Evolutionary conservation across 306 rosid species (phyloP).

Genomic region (Quercus wislizeni): DNA sequence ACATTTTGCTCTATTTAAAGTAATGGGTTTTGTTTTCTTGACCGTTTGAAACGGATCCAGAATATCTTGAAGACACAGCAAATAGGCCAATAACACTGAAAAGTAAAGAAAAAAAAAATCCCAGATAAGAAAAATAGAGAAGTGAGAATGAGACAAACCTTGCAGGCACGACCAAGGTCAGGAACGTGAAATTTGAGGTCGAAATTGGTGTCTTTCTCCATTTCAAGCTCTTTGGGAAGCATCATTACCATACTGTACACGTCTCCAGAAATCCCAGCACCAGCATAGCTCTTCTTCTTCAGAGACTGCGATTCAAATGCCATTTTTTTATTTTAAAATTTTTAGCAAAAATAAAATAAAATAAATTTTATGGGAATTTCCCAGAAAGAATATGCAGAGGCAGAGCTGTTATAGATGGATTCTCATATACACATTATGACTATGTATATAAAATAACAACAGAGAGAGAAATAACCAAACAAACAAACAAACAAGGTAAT

Average conservation of each 20-base stretch:
- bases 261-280: conserved; percentile 51
- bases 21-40: background rate
- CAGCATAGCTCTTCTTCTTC: conserved; percentile 32
- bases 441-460: background rate
- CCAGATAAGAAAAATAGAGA: background rate
- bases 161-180: conserved; percentile 37
- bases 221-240: conserved; percentile 44
- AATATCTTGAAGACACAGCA: background rate
- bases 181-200: conserved; percentile 54
- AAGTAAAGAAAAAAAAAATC: background rate
- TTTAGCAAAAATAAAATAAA: background rate
- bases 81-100: background rate
- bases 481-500: background rate
- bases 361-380: too few species aligned
- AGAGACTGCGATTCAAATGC: conserved; percentile 51
- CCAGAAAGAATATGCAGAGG: background rate
- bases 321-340: conserved; percentile 26
- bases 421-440: background rate
- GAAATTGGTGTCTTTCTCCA: conserved; percentile 32
- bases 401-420: background rate
- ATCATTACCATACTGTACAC: conserved; percentile 32
- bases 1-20: background rate
- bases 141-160: conserved; percentile 22
- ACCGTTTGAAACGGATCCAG: background rate
- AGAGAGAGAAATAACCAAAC: background rate